These are phyloP conservation scores for Kwoniella heveanensis DNA, from an alignment of 768 basidiomycete species.

Conservation along the genomic window DNA sequence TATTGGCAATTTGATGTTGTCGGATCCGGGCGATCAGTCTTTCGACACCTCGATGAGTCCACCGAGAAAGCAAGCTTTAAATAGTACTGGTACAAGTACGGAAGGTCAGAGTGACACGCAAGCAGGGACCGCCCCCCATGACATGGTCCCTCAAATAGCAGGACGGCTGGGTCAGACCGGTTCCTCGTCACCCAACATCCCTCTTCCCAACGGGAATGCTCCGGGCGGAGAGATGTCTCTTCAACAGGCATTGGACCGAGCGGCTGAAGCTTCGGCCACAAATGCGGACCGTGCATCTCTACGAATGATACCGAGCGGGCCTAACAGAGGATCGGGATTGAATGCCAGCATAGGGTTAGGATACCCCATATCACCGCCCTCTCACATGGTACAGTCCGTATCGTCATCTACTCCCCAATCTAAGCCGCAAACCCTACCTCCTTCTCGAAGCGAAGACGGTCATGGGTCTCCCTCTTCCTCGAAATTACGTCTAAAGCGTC, in stretches of 20 bases:
- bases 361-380: slow-evolving; percentile 28
- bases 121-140: too few species aligned
- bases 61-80: neutral
- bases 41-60: slow-evolving; percentile 21
- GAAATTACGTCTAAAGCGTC: slow-evolving; percentile 14
- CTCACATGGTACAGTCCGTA: slow-evolving; percentile 1
- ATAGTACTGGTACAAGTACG: neutral
- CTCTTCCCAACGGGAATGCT: neutral
- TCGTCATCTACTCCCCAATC: slow-evolving; percentile 8
- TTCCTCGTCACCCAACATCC: slow-evolving; percentile 9
- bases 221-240: slow-evolving; percentile 3
- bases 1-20: slow-evolving; percentile 44
- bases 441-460: slow-evolving; percentile 1
- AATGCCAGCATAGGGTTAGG: slow-evolving; percentile 30
- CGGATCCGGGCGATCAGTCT: slow-evolving; percentile 20
- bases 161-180: neutral
- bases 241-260: slow-evolving; percentile 15
- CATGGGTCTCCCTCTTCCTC: slow-evolving; percentile 13
- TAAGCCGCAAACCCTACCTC: neutral
- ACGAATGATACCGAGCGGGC: neutral
- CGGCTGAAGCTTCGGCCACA: slow-evolving; percentile 7
- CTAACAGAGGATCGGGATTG: slow-evolving; percentile 2
- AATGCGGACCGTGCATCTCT: neutral
- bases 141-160: too few species aligned
- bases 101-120: neutral